These are phyloP conservation scores for Eustoma russellianum DNA, from an alignment of 257 asterid species.

Conservation along the genomic window DNA sequence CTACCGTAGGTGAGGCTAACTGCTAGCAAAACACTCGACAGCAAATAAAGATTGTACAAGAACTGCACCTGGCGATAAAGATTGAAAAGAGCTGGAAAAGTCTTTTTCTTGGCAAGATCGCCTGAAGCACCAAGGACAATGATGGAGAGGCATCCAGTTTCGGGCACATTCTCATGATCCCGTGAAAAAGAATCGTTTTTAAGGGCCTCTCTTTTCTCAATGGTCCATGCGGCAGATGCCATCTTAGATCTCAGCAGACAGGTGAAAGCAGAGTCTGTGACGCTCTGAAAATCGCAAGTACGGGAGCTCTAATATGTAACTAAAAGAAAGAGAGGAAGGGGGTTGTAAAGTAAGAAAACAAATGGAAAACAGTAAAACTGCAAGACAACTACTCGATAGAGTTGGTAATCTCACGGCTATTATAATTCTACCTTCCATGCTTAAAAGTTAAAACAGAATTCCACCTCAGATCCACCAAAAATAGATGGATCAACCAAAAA, in stretches of 20 bases:
- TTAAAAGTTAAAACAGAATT: too few species aligned
- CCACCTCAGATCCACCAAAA: too few species aligned
- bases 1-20: too few species aligned
- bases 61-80: slow-evolving; percentile 71
- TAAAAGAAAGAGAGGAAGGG: neutral
- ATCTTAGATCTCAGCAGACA: slow-evolving; percentile 8
- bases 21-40: too few species aligned
- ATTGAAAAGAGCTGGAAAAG: slow-evolving; percentile 92
- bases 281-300: slow-evolving; percentile 1
- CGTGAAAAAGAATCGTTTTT: slow-evolving; percentile 42
- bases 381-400: neutral
- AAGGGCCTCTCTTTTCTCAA: slow-evolving; percentile 39
- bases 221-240: slow-evolving; percentile 42
- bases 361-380: neutral
- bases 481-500: too few species aligned
- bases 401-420: neutral
- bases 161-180: slow-evolving; percentile 40
- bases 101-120: slow-evolving; percentile 98
- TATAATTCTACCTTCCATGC: neutral
- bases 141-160: slow-evolving; percentile 73
- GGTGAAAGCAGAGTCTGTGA: neutral
- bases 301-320: slow-evolving; percentile 1
- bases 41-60: too few species aligned
- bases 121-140: slow-evolving; percentile 96
- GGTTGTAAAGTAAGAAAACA: neutral